These are phyloP conservation scores for Trichosporon sp. DNA, from an alignment of 1,284 basidiomycete genomes.

Conservation along the genomic window DNA sequence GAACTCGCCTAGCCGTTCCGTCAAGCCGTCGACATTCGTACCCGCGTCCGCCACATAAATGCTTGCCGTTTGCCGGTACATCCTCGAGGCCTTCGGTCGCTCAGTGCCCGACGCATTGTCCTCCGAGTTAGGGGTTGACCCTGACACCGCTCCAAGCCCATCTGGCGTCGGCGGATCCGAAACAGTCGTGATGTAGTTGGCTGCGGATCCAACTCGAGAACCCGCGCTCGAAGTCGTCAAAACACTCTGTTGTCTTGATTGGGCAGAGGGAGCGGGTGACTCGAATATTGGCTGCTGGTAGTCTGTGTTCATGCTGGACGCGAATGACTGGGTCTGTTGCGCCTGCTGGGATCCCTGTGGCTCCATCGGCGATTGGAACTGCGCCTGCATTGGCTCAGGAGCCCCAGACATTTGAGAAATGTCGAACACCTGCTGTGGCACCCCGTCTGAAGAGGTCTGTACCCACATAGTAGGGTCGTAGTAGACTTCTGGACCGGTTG, in stretches of 20 bases:
- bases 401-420: background rate
- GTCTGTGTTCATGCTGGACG: background rate
- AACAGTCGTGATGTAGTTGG: background rate
- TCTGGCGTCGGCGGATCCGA: constrained; percentile 12
- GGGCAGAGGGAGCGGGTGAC: background rate
- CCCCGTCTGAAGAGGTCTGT: background rate
- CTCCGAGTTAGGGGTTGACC: constrained; percentile 10
- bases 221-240: constrained; percentile 13
- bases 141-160: background rate
- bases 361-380: background rate
- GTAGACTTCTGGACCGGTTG: constrained; percentile 17
- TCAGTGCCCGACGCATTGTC: constrained; percentile 2
- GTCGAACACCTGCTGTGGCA: background rate
- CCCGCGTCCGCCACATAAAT: constrained; percentile 39
- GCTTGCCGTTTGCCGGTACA: constrained; percentile 38
- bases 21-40: constrained; percentile 41
- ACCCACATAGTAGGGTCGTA: constrained; percentile 8
- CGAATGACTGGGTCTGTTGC: background rate
- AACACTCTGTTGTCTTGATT: constrained; percentile 11
- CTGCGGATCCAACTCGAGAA: constrained; percentile 1
- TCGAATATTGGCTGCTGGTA: constrained; percentile 3
- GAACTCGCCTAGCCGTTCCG: constrained; percentile 51
- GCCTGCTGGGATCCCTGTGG: background rate
- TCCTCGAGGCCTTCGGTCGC: constrained; percentile 25
- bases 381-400: background rate